Base-by-base conservation (phyloP, 352 stramenopile genomes). In the Thalassiosira hispida region DNA sequence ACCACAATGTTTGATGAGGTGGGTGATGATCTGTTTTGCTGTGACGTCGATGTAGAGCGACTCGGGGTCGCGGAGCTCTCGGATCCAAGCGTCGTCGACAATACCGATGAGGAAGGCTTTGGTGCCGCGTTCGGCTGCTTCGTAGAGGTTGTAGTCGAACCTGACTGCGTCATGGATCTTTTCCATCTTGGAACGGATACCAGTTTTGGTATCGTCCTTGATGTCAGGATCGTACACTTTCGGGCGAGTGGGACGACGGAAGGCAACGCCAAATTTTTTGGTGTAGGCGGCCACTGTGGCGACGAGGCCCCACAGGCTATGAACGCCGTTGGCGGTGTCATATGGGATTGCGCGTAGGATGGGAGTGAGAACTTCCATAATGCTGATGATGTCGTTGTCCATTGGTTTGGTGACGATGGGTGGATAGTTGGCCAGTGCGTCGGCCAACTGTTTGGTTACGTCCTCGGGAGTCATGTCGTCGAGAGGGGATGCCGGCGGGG, bases 1-100 rank as follows among this genome's bases (percentile, higher is more conserved):
- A 6, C 11, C n/a, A 12, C 35, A 60, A 22, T 44, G 40, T n/a
- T 5, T 22, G 9, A 38, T 4, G 16, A 77, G 57, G 16, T 77
- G 69, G 22, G 7, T 25, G 1, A 79, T 1, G 1, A 72, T 23
- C 0, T 46, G 0, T 3, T 40, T 22, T 20, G 42, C 16, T 0
- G 47, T 47, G 42, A 72, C 70, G 1, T 60, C 16, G 31, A 38
- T 60, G 53, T 59, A 75, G 52, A 67, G 67, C 14, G 66, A 60
- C 2, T 2, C 5, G n/a, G 52, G 0, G 20, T 66, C 14, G 25
- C 67, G 66, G 40, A 75, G 66, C 9, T 62, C 9, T 0, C 20
- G n/a, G 25, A 51, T 35, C 52, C 52, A 75, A 0, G 40, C 49
- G 4, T 75, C 53, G 9, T 66, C 52, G 23, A 75, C 27, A 5